These are phyloP conservation scores for Blastomyces percursus DNA, from an alignment of 2,329 filamentous ascomycete species.

Conservation along the genomic window DNA sequence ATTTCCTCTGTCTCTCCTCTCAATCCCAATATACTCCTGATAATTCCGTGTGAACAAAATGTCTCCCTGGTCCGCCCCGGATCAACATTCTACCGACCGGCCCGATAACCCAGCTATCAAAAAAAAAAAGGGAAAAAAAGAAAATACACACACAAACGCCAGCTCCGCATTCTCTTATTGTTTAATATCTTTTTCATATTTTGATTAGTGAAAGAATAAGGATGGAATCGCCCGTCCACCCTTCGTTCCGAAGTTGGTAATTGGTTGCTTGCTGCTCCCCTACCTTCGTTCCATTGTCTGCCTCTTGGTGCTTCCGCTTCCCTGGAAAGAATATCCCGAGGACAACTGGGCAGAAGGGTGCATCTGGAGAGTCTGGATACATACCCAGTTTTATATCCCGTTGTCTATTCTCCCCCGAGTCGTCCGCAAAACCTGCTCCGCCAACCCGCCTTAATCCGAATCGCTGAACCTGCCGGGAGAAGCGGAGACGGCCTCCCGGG, in stretches of 20 bases:
- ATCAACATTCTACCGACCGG: background rate
- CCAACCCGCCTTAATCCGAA: background rate
- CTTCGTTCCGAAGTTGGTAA: slow-evolving; percentile 2
- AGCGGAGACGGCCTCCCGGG: background rate
- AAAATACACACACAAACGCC: background rate
- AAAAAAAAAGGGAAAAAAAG: background rate
- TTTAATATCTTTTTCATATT: background rate
- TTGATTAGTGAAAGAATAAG: background rate
- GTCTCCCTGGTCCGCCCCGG: background rate
- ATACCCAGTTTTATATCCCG: background rate
- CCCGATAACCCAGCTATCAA: background rate
- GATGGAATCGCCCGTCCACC: background rate
- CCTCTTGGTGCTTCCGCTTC: background rate
- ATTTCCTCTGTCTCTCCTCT: no score
- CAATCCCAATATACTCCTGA: no score
- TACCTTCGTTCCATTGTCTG: background rate
- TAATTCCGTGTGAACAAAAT: no score
- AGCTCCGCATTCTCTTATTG: background rate
- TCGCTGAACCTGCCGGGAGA: background rate
- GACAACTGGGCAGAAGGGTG: background rate
- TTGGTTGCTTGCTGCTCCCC: background rate
- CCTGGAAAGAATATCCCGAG: background rate
- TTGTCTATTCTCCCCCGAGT: background rate
- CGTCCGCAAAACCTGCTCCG: background rate
- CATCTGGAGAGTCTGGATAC: background rate